These are phyloP conservation scores for Strobilomyces echinocephalus DNA, from an alignment of 768 basidiomycete species.

Conservation along the genomic window DNA sequence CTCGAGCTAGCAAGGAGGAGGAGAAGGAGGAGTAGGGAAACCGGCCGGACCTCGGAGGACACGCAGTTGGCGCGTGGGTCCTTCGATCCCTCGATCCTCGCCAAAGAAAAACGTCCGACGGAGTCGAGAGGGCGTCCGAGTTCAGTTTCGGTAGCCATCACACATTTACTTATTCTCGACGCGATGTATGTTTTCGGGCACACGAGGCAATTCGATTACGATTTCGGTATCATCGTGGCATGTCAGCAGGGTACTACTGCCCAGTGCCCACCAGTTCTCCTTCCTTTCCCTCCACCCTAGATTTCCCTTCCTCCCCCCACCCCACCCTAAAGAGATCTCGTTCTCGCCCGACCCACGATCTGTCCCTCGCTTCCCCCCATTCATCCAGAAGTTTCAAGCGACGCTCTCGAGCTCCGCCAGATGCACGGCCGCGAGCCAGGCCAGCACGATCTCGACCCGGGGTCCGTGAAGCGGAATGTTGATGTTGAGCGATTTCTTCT, in stretches of 20 bases:
- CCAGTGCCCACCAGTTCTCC: no score
- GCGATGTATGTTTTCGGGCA: not conserved
- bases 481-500: conserved; percentile 62
- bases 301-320: no score
- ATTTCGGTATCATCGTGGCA: not conserved
- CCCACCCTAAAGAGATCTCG: conserved; percentile 15
- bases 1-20: conserved; percentile 13
- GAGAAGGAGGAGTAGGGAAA: conserved; percentile 27
- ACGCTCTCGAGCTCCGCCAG: conserved; percentile 61
- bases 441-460: conserved; percentile 77
- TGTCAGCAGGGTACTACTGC: no score
- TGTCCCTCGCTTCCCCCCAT: no score
- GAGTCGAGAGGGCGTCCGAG: no score
- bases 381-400: conserved; percentile 17
- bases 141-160: no score
- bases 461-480: conserved; percentile 84
- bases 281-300: conserved; percentile 4
- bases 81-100: no score
- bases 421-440: conserved; percentile 81
- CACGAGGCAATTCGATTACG: not conserved
- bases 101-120: no score
- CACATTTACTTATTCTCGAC: not conserved
- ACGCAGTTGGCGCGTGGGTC: conserved; percentile 26
- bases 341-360: no score
- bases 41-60: conserved; percentile 8